Evolutionary conservation across 129 eudicot genomes (phyloP).

Genomic region (Deinandra increscens): DNA sequence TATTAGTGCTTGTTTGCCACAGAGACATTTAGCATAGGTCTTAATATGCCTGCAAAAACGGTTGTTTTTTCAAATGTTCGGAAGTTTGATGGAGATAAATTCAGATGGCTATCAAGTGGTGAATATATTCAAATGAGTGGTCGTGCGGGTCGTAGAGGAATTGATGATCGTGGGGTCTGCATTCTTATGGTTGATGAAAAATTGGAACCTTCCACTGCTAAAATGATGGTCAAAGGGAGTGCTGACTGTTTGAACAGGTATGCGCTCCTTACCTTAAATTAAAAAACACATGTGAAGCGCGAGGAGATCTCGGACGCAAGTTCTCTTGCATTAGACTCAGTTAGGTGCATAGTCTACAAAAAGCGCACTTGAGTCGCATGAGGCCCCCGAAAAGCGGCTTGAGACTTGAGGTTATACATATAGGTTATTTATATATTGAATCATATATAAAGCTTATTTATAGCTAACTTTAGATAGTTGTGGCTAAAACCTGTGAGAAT

Average conservation of each 20-base stretch:
- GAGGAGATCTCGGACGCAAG: no score
- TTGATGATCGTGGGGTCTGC: constrained; percentile 99
- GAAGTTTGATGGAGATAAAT: constrained; percentile 97
- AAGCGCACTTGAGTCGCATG: no score
- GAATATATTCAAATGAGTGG: constrained; percentile 99
- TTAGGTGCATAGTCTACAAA: no score
- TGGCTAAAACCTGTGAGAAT: no score
- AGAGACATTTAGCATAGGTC: constrained; percentile 99
- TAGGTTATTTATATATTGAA: no score
- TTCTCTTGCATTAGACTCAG: no score
- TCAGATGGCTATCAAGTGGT: constrained; percentile 98
- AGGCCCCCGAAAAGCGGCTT: no score
- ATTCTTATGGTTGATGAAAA: constrained; percentile 99
- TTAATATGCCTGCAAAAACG: constrained; percentile 99
- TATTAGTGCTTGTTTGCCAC: constrained; percentile 96
- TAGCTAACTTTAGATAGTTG: no score
- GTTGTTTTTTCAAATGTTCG: constrained; percentile 98
- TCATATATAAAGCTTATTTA: no score
- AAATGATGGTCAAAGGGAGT: constrained; percentile 93
- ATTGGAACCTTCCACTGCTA: constrained; percentile 97
- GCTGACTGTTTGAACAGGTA: constrained; percentile 98
- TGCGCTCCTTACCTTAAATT: neutral
- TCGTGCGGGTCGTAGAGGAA: constrained; percentile 99
- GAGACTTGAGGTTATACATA: no score
- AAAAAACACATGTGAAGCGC: no score